Base-by-base conservation (phyloP, 257 asterid genomes). In the Capsicum baccatum region DNA sequence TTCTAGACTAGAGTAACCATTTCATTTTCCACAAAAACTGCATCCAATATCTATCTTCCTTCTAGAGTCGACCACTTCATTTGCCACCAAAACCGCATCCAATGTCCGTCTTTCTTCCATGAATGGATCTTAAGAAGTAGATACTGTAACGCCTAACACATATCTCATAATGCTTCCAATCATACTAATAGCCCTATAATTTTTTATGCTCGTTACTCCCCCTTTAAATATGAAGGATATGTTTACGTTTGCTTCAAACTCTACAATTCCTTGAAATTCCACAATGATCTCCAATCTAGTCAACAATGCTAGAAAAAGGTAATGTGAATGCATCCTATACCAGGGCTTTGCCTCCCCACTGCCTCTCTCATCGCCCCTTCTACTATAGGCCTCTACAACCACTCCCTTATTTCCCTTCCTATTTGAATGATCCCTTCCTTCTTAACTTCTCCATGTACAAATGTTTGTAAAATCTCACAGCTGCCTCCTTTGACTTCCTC, bases 11-110 rank as follows among this genome's bases (percentile, higher is more conserved):
- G 33, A 26, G 26, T 7, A 17, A 59, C 64, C 64, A 58, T 9
- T 58, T 58, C 21, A 17, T 58, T 58, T 58, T 26, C 26, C 64
- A 58, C 9, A 9, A 58, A 58, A 58, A 15, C 64, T 7, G 64
- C 64, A 58, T 17, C 64, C 64, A 15, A 6, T 58, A 57, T 58
- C 19, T 6, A 6, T 55, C 59, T 58, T 58, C 9, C 9, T 58
- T 70, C 56, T 6, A 42, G n/a, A 47, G 57, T 47, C 14, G n/a
- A 19, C 56, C 80, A 73, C 80, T 73, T 48, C 59, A 48, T 73
- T 73, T 10, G 33, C 59, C 80, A 73, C 80, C 80, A 73, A 73
- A 73, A 47, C 13, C 5, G 2, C 80, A 74, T 50, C 80, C 44
- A 74, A 48, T 50, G 9, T 48, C 17, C 4, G 13, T 71, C 37